Conservation (phyloP, 2,329 filamentous ascomycete genomes). For the Thermothelomyces thermophilus region DNA sequence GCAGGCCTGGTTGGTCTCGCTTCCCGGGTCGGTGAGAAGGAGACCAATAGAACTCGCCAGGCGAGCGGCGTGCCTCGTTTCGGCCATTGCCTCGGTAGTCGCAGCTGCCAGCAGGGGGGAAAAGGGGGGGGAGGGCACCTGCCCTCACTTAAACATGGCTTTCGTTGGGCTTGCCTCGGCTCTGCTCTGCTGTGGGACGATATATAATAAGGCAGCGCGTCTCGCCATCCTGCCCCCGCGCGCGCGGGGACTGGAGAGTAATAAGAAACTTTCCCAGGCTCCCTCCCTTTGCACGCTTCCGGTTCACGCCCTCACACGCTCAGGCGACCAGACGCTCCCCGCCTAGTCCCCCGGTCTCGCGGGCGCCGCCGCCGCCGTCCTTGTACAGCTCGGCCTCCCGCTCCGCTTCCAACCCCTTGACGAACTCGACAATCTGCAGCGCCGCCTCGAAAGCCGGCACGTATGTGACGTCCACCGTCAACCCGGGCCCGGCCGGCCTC, state of each 20-base stretch:
- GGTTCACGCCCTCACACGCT: too few species aligned
- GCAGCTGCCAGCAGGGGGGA: too few species aligned
- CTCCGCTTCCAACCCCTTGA: constrained; percentile 21
- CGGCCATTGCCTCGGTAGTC: background rate
- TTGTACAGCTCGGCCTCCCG: constrained; percentile 15
- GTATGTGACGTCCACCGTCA: constrained; percentile 26
- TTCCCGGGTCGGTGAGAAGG: background rate
- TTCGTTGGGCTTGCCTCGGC: too few species aligned
- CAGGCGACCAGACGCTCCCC: too few species aligned
- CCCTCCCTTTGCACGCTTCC: too few species aligned
- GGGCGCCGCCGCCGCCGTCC: constrained; percentile 5
- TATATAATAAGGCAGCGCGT: background rate
- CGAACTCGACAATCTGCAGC: constrained; percentile 26
- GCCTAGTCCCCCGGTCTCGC: constrained; percentile 15
- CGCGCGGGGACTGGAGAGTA: background rate
- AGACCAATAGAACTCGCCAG: constrained; percentile 5
- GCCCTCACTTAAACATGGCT: background rate
- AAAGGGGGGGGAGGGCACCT: too few species aligned
- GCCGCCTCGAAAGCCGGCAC: constrained; percentile 22
- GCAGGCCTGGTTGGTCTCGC: constrained; percentile 5
- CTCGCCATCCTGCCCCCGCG: background rate
- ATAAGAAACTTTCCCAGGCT: background rate
- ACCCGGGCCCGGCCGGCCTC: constrained; percentile 12
- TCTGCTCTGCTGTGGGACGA: background rate
- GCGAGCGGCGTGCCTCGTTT: background rate